A percentile compares a stretch with the other conserved stretches of the same genome.
These are phyloP conservation scores for Teunomyces tritomae DNA, from an alignment of 805 yeast species.

Conservation along the genomic window DNA sequence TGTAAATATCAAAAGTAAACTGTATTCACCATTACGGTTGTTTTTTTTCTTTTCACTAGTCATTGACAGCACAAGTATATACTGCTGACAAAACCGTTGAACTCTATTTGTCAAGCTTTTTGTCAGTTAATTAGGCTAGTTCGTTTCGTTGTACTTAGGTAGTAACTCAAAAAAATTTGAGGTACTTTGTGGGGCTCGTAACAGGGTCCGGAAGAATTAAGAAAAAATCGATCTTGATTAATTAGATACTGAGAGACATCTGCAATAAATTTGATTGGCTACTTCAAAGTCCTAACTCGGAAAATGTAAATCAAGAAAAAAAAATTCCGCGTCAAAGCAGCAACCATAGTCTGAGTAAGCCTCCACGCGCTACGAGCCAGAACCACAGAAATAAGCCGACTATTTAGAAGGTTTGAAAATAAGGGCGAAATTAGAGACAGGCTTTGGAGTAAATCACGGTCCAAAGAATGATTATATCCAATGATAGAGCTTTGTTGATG, in stretches of 20 bases:
- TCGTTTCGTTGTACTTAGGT: neutral
- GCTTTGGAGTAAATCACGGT: neutral
- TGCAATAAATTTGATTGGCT: neutral
- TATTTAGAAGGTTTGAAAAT: no score
- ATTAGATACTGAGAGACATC: neutral
- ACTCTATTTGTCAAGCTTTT: no score
- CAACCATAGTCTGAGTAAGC: neutral
- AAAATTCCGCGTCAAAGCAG: neutral
- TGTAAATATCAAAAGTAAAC: constrained; percentile 3
- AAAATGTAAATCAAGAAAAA: neutral
- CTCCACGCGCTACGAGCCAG: neutral
- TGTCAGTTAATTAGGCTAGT: no score
- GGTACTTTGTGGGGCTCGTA: neutral
- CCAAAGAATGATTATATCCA: neutral
- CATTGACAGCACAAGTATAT: no score
- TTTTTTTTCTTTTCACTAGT: no score
- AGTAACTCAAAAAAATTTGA: neutral
- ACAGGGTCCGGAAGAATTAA: neutral
- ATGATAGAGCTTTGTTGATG: neutral
- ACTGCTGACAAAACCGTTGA: no score
- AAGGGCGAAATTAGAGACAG: no score
- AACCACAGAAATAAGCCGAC: no score
- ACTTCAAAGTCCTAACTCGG: neutral
- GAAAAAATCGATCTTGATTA: neutral
- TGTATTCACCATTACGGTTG: no score